Evolutionary conservation across 2,329 filamentous ascomycete species (phyloP).

Genomic region (Dactylellina drechsleri): DNA sequence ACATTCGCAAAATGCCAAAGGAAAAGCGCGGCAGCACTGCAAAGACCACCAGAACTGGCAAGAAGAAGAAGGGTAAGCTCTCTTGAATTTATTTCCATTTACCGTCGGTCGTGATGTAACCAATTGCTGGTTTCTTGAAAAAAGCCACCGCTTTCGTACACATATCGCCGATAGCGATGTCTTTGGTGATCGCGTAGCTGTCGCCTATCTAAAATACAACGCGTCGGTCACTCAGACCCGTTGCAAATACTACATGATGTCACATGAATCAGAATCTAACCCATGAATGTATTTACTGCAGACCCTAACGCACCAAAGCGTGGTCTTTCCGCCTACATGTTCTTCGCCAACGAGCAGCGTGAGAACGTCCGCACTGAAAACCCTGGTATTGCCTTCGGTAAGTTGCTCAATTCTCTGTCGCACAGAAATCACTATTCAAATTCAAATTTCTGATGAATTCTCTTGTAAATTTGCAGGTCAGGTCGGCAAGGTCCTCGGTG

Average conservation of each 20-base stretch:
- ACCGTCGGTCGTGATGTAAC: background rate
- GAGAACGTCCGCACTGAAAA: conserved; percentile 98
- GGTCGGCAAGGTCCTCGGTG: conserved; percentile 96
- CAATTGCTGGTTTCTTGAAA: no score
- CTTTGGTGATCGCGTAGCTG: background rate
- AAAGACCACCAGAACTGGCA: conserved; percentile 47
- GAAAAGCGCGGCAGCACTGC: conserved; percentile 22
- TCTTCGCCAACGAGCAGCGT: conserved; percentile 99
- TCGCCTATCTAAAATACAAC: conserved; percentile 26
- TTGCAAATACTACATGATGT: conserved; percentile 7
- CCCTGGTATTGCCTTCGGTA: conserved; percentile 95
- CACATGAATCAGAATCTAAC: conserved; percentile 22
- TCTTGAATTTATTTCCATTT: background rate
- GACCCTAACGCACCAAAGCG: conserved; percentile 99
- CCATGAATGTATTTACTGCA: conserved; percentile 61
- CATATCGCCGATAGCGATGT: background rate
- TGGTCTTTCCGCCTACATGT: conserved; percentile 99
- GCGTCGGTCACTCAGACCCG: conserved; percentile 4
- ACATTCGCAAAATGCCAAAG: conserved; percentile 51
- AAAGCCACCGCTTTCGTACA: no score
- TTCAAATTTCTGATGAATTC: conserved; percentile 35
- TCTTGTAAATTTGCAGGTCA: conserved; percentile 69
- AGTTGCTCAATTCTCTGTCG: conserved; percentile 59
- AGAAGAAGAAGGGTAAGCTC: conserved; percentile 55
- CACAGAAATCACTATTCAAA: conserved; percentile 10